A percentile compares a stretch with the other conserved stretches of the same genome.
These are phyloP conservation scores for Aegle marmelos DNA, from an alignment of 345 rosid genomes.

Conservation along the genomic window DNA sequence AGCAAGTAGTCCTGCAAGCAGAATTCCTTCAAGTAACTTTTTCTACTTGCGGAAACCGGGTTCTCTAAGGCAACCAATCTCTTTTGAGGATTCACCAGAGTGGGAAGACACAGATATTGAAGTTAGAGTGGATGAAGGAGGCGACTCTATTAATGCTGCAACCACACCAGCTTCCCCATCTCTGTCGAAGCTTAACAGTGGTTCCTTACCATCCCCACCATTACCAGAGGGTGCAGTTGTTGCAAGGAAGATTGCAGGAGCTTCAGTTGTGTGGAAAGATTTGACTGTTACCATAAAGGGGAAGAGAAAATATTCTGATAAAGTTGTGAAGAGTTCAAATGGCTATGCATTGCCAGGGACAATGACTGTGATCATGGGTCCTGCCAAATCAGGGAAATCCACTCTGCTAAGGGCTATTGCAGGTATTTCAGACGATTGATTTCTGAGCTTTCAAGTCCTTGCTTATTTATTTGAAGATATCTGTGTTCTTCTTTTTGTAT, in stretches of 20 bases:
- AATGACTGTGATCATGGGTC: slow-evolving; percentile 99
- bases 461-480: not conserved
- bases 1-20: slow-evolving; percentile 95
- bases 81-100: slow-evolving; percentile 98
- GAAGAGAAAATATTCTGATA: slow-evolving; percentile 87
- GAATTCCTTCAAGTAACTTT: slow-evolving; percentile 91
- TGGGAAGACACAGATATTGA: slow-evolving; percentile 94
- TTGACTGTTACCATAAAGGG: slow-evolving; percentile 87
- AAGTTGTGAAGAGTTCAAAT: slow-evolving; percentile 85
- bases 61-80: slow-evolving; percentile 86
- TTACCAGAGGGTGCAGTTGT: slow-evolving; percentile 53
- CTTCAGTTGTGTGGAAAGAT: slow-evolving; percentile 92
- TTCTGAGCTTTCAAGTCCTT: not conserved
- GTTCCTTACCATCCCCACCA: slow-evolving; percentile 81
- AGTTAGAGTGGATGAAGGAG: slow-evolving; percentile 70
- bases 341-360: slow-evolving; percentile 98
- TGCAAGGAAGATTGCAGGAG: slow-evolving; percentile 79
- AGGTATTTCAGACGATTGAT: slow-evolving; percentile 41
- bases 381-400: slow-evolving; percentile 97
- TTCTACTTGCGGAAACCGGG: slow-evolving; percentile 96
- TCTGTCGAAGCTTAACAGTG: slow-evolving; percentile 79
- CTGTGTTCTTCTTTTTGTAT: not conserved
- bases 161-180: slow-evolving; percentile 80
- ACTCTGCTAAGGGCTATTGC: slow-evolving; percentile 87
- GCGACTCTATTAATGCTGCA: slow-evolving; percentile 76